Evolutionary conservation across 2,329 filamentous ascomycete species (phyloP).

Genomic region (Hirsutella thompsonii): DNA sequence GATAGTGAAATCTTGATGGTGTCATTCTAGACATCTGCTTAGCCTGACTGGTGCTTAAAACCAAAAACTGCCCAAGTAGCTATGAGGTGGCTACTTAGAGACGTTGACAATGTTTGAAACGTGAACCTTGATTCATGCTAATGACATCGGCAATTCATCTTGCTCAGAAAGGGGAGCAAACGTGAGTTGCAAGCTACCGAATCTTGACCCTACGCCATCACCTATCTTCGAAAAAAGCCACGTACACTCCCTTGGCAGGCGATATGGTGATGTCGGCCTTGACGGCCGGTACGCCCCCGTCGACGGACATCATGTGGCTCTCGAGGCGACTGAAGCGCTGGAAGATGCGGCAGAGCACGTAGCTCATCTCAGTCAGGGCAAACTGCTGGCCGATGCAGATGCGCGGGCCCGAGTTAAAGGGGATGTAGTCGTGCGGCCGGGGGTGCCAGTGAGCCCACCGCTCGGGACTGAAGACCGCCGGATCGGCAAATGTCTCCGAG

Average conservation of each 20-base stretch:
- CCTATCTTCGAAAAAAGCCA: slow-evolving; percentile 40
- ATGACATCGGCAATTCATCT: too few relatives aligned
- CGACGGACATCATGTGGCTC: slow-evolving; percentile 40
- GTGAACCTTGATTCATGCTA: too few relatives aligned
- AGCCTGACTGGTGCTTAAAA: too few relatives aligned
- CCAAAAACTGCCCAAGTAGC: too few relatives aligned
- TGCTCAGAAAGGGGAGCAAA: too few relatives aligned
- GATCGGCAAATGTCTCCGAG: slow-evolving; percentile 29
- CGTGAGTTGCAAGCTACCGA: too few relatives aligned
- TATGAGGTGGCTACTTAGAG: too few relatives aligned
- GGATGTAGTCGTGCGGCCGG: slow-evolving; percentile 56
- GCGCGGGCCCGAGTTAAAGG: slow-evolving; percentile 61
- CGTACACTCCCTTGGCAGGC: slow-evolving; percentile 43
- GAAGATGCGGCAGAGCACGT: slow-evolving; percentile 58
- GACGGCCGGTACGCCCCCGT: slow-evolving; percentile 38
- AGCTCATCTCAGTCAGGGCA: slow-evolving; percentile 63
- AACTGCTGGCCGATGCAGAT: slow-evolving; percentile 73
- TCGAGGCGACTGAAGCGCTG: slow-evolving; percentile 57
- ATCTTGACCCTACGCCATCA: slow-evolving; percentile 3
- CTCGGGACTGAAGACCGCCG: slow-evolving; percentile 47
- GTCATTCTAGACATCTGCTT: too few relatives aligned
- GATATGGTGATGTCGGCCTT: slow-evolving; percentile 48
- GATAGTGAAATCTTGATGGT: too few relatives aligned
- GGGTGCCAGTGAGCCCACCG: slow-evolving; percentile 52
- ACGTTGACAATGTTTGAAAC: too few relatives aligned